Evolutionary conservation across 306 rosid genomes (phyloP).

Genomic region (Quercus bicolor): DNA sequence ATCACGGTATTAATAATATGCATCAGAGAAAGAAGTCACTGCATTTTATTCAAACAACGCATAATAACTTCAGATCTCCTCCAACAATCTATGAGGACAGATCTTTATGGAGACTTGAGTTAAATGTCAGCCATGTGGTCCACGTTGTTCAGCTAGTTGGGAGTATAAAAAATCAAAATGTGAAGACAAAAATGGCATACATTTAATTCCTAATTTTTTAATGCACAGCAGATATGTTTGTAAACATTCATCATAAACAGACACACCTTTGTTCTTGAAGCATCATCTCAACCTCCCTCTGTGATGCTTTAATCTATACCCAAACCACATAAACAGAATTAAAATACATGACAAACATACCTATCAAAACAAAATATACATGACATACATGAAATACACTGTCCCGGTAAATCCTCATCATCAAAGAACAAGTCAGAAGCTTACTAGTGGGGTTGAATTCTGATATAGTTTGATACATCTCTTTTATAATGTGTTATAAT

Average conservation of each 20-base stretch:
- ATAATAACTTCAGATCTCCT: neutral
- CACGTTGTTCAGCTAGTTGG: neutral
- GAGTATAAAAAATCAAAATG: neutral
- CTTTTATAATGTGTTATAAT: neutral
- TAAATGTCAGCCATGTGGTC: neutral
- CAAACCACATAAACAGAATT: slow-evolving; percentile 21
- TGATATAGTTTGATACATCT: neutral
- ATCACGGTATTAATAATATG: neutral
- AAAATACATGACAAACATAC: neutral
- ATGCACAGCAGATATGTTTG: slow-evolving; percentile 16
- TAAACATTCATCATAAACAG: slow-evolving; percentile 24
- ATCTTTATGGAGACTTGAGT: neutral
- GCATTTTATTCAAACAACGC: neutral
- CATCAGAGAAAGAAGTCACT: neutral
- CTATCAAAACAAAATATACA: neutral
- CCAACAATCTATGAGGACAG: neutral
- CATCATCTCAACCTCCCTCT: slow-evolving; percentile 83
- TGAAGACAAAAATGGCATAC: slow-evolving; percentile 1
- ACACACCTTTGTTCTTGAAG: slow-evolving; percentile 80
- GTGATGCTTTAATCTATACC: slow-evolving; percentile 73
- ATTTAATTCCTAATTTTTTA: neutral
- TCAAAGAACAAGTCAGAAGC: slow-evolving; percentile 4
- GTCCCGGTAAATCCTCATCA: neutral
- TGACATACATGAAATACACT: neutral
- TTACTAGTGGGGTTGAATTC: neutral